phyloP scores from a whole-genome alignment of 2,329 filamentous ascomycete genomes.

The Xylaria sp. region DNA sequence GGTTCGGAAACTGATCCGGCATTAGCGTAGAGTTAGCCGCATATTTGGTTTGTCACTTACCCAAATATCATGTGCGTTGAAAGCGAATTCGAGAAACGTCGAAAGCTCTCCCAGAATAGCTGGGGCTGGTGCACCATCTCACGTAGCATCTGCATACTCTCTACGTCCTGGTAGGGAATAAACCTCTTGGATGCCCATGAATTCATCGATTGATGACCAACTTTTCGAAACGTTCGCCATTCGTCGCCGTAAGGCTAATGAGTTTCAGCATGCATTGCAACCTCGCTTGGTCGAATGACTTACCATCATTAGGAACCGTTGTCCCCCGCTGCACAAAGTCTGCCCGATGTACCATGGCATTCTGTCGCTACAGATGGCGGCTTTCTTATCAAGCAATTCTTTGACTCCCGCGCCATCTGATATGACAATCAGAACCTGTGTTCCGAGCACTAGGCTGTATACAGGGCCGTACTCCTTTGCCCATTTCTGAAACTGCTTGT shows the following conservation, averaged over 20 bases:
- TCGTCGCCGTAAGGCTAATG: background rate
- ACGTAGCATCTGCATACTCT: background rate
- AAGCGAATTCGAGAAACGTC: background rate
- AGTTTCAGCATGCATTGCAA: background rate
- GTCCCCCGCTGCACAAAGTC: constrained; percentile 37
- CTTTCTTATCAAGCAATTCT: constrained; percentile 60
- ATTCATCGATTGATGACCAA: background rate
- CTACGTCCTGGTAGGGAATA: background rate
- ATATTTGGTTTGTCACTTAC: background rate
- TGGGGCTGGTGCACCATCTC: background rate
- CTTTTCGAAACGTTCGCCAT: background rate
- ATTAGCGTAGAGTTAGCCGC: background rate
- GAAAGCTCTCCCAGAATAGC: background rate
- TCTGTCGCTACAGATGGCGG: constrained; percentile 58
- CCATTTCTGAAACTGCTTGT: constrained; percentile 59
- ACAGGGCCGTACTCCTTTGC: constrained; percentile 58
- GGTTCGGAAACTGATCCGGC: background rate
- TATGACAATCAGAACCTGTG: constrained; percentile 58
- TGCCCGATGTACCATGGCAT: constrained; percentile 55
- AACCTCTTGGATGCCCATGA: background rate
- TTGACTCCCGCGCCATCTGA: constrained; percentile 56
- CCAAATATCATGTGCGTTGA: background rate
- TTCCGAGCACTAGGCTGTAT: constrained; percentile 60
- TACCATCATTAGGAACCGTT: constrained; percentile 32
- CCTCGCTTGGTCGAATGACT: background rate